Base-by-base conservation (phyloP, 805 yeast genomes). In the Starmerella potacharoeniae region DNA sequence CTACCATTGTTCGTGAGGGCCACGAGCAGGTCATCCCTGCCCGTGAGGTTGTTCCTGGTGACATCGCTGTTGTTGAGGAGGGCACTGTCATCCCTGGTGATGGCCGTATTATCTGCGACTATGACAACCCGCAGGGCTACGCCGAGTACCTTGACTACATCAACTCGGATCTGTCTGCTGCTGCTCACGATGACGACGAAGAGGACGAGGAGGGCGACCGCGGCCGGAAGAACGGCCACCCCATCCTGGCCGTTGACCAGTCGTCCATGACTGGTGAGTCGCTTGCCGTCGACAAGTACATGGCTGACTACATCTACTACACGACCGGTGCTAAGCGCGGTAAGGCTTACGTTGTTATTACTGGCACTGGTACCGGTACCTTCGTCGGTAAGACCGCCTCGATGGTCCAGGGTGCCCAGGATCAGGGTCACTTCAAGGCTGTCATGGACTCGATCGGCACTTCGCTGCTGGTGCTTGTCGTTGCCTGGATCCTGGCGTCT, bases 241-340 rank as follows among this genome's bases (percentile, higher is more conserved):
- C 90, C 68, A 93, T 89, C 75, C 83, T 87, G 69, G 72, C 71
- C 55, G 65, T 66, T 50, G 96, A 89, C 78, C 96, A 89, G 80
- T 87, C 96, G 68, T 95, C 96, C 68, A 84, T 89, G 72, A 89
- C 96, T 70, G 96, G 96, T 85, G 96, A 89, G 80, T 89, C 96
- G 60, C 77, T 89, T 66, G 96, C 96, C 71, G 96, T 86, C 65
- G 96, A 88, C 79, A 89, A 89, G 80, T 86, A 77, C 74, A 77
- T 79, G 75, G 95, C 93, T 77, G 96, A 88, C 73, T 77, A 84
- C 69, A 78, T 83, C 72, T 89, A 86, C 84, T 86, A 95, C 67
- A 88, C 96, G 53, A 89, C 96, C 61, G 89, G 96, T 65, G 91
- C 89, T 69, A 89, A 88, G 83, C 84, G 95, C 71, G 96, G 96